Conservation (phyloP, 352 stramenopile genomes). For the Pelagophyceae sp. region DNA sequence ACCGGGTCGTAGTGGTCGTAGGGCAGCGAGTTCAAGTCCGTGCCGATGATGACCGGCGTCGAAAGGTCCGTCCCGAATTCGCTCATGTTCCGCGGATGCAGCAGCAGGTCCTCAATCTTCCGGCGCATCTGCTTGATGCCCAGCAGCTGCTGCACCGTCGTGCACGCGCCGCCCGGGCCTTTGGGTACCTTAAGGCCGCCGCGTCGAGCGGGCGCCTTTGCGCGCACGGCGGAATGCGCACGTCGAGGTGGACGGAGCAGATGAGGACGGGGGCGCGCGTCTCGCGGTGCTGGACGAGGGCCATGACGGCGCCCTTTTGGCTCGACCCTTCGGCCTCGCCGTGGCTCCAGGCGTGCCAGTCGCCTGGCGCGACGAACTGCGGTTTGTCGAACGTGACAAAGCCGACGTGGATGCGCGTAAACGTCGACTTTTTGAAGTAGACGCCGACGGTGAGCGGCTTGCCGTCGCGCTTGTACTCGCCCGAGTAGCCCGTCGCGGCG, state of each 20-base stretch:
- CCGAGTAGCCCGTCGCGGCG: background rate
- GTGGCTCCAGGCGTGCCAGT: background rate
- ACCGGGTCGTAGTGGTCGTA: background rate
- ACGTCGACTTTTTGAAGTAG: background rate
- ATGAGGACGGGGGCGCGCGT: background rate
- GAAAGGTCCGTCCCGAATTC: background rate
- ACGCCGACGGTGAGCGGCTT: background rate
- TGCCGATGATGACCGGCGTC: background rate
- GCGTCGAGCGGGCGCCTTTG: background rate
- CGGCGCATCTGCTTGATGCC: background rate
- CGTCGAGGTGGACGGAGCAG: background rate
- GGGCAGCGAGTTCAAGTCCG: background rate
- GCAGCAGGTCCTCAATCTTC: background rate
- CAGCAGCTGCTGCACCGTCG: background rate
- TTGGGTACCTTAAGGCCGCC: too few species aligned
- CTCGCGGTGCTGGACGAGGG: background rate
- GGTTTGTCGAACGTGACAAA: background rate
- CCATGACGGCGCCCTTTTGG: background rate
- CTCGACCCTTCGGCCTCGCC: too few species aligned
- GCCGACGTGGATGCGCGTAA: background rate
- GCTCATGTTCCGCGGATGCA: background rate
- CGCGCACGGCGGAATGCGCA: too few species aligned
- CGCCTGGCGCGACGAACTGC: background rate
- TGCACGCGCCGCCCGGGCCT: too few species aligned
- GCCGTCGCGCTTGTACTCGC: constrained; percentile 2